These are phyloP conservation scores for Xylaria curta DNA, from an alignment of 495 filamentous ascomycete genomes.

Conservation along the genomic window DNA sequence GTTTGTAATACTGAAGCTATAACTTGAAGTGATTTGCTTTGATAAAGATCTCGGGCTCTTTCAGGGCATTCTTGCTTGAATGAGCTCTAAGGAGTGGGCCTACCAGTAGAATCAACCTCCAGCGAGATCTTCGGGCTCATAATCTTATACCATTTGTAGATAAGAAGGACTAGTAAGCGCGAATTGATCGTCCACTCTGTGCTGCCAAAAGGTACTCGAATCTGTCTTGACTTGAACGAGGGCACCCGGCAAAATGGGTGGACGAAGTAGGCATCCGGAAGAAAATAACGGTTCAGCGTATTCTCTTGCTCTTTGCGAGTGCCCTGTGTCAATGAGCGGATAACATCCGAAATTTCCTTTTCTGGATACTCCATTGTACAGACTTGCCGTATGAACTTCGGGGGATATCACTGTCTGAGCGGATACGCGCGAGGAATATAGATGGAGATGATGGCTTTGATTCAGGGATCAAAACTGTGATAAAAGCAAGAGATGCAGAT, in stretches of 20 bases:
- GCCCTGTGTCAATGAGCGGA: slow-evolving; percentile 70
- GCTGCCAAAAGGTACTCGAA: slow-evolving; percentile 13
- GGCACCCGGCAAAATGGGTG: slow-evolving; percentile 83
- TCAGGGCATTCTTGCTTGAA: neutral
- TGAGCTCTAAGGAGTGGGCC: slow-evolving; percentile 20
- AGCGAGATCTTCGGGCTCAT: slow-evolving; percentile 76
- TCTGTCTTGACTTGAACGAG: slow-evolving; percentile 51
- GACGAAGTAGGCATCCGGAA: slow-evolving; percentile 69
- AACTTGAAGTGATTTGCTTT: neutral
- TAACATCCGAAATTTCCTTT: slow-evolving; percentile 61
- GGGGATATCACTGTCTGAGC: neutral
- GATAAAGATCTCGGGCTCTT: neutral
- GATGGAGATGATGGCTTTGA: neutral
- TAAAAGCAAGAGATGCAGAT: neutral
- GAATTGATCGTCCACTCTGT: slow-evolving; percentile 50
- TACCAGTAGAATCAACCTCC: slow-evolving; percentile 72
- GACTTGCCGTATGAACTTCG: neutral
- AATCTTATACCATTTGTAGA: slow-evolving; percentile 89
- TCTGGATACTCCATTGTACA: slow-evolving; percentile 35
- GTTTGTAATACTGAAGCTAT: neutral
- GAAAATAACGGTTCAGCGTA: slow-evolving; percentile 73
- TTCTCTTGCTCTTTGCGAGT: slow-evolving; percentile 65
- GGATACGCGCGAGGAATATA: neutral
- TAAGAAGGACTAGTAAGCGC: slow-evolving; percentile 65
- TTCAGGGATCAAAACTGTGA: neutral